phyloP scores from a whole-genome alignment of 2,329 filamentous ascomycete genomes.

The Aspergillus awamori region DNA sequence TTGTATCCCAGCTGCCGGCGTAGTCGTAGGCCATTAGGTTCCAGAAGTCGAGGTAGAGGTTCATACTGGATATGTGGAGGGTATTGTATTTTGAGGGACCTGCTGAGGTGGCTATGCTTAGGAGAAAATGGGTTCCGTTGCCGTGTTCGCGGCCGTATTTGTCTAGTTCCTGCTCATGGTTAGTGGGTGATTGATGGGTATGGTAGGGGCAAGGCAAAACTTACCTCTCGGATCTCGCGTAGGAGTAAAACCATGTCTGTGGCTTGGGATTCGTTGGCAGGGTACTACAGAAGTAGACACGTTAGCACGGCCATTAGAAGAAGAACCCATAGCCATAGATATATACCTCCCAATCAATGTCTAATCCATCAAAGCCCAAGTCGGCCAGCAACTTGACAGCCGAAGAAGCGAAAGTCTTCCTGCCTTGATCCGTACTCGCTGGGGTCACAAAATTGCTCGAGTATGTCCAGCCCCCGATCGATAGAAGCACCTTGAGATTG shows the following conservation, averaged over 20 bases:
- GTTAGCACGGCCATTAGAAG: background rate
- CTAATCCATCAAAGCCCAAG: slow-evolving; percentile 65
- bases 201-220: slow-evolving; percentile 5
- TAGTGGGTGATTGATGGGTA: background rate
- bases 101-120: slow-evolving; percentile 52
- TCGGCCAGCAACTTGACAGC: slow-evolving; percentile 75
- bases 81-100: slow-evolving; percentile 50
- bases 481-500: slow-evolving; percentile 76
- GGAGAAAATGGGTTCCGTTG: slow-evolving; percentile 46
- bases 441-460: slow-evolving; percentile 74
- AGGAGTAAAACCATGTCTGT: slow-evolving; percentile 41
- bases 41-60: slow-evolving; percentile 54
- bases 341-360: slow-evolving; percentile 47
- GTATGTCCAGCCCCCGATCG: slow-evolving; percentile 81
- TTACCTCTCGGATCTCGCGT: slow-evolving; percentile 34
- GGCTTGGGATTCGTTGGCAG: slow-evolving; percentile 36
- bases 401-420: slow-evolving; percentile 66
- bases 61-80: slow-evolving; percentile 50
- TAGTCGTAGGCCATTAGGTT: slow-evolving; percentile 83
- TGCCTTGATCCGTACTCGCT: slow-evolving; percentile 60
- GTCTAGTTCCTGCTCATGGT: slow-evolving; percentile 39
- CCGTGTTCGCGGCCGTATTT: slow-evolving; percentile 44
- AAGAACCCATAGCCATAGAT: too few relatives aligned
- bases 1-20: slow-evolving; percentile 75
- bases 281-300: slow-evolving; percentile 30